phyloP scores from a whole-genome alignment of 805 yeast species.

The Schwanniomyces occidentalis region DNA sequence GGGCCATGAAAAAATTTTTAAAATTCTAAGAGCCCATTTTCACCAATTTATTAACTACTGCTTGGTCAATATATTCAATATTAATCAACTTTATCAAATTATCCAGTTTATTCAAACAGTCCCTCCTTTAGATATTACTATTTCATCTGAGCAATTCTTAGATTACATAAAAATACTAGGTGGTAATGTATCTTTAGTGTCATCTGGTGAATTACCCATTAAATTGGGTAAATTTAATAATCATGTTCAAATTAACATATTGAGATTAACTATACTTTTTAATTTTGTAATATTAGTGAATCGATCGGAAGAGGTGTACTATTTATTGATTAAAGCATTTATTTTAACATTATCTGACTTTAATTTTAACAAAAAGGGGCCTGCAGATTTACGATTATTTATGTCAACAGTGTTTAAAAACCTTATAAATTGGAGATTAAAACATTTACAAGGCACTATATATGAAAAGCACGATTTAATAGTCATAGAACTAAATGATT shows the following conservation, averaged over 20 bases:
- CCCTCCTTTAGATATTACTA: neutral
- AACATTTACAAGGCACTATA: neutral
- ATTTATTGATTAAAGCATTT: constrained; percentile 5
- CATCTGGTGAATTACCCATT: constrained; percentile 10
- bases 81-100: constrained; percentile 5
- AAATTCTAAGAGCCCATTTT: neutral
- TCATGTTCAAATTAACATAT: constrained; percentile 13
- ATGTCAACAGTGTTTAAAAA: constrained; percentile 16
- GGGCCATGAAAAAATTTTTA: neutral
- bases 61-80: constrained; percentile 7
- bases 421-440: constrained; percentile 2
- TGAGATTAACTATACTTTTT: constrained; percentile 19
- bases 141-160: neutral
- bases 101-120: neutral
- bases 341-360: constrained; percentile 25
- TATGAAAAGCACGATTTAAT: neutral
- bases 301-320: constrained; percentile 1
- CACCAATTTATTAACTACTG: constrained; percentile 9
- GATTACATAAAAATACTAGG: constrained; percentile 3
- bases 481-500: constrained; percentile 4
- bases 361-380: constrained; percentile 22
- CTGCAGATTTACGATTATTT: constrained; percentile 13
- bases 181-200: constrained; percentile 2
- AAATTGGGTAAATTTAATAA: constrained; percentile 23
- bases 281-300: constrained; percentile 6